Base-by-base conservation (phyloP, 2,329 filamentous ascomycete species). In the Fusarium sp. region DNA sequence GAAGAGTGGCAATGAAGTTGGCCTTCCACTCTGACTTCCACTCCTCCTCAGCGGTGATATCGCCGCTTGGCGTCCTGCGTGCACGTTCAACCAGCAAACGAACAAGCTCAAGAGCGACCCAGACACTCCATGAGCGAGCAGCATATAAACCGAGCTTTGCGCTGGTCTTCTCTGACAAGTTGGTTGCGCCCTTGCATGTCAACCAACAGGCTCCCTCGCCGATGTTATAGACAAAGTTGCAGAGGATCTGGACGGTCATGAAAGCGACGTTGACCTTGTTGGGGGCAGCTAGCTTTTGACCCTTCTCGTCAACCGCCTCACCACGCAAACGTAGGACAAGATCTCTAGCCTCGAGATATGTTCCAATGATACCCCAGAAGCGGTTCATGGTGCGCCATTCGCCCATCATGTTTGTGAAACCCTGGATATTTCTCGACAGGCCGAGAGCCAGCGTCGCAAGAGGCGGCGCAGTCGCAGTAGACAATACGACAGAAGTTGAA, bases 121-220 rank as follows among this genome's bases (percentile, higher is more conserved):
- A 93, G 25, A 87, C 85, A 57, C 90, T 88, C 93, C 95, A 98
- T 68, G 92, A 92, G 46, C 93, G 86, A 60, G 88, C 89, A 80
- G 92, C 94, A 89, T 91, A 92, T 20, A 89, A 78, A 80, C 87
- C 90, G 77, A 90, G 89, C 71, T 82, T 84, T 28, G 79, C 85
- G 77, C 92, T 86, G 49, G 86, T 86, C 49, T 86, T 84, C 16
- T 85, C 83, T 8, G 80, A 80, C 81, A 88, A 85, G 18, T 81
- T 84, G 53, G 97, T 77, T 5, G 97, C 87, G 21, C 91, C 90
- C 78, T 94, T 94, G 64, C 85, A 84, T 5, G 89, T 86, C 40
- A 98, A 86, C 82, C 92, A 97, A 18, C 92, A 92, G 41, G 87
- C 86, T 81, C 97, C 98, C 83, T 99, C 96, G 42, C 95, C 85